Conservation (phyloP, 208 protist species). For the Wallacemonas collosoma region DNA sequence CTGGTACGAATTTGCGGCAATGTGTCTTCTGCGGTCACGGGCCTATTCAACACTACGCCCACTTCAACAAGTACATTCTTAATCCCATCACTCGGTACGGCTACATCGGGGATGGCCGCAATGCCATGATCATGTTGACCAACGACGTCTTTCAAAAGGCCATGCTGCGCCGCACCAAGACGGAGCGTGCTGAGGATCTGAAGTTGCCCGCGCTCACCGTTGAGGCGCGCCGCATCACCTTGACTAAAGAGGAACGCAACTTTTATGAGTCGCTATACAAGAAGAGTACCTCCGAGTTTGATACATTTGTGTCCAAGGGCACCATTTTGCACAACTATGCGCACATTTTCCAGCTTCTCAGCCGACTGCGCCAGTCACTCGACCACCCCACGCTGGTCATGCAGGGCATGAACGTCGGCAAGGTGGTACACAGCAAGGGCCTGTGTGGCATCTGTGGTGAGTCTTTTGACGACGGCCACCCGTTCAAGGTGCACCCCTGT, state of each 20-base stretch:
- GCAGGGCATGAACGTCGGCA: slow-evolving; percentile 67
- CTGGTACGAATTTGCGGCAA: slow-evolving; percentile 62
- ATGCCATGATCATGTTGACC: slow-evolving; percentile 85
- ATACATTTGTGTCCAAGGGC: slow-evolving; percentile 90
- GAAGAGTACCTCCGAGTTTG: slow-evolving; percentile 86
- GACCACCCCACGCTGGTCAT: slow-evolving; percentile 91
- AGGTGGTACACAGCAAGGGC: slow-evolving; percentile 61
- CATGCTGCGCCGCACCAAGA: slow-evolving; percentile 93
- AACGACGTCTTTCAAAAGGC: slow-evolving; percentile 87
- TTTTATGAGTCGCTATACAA: slow-evolving; percentile 95
- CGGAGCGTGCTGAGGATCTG: slow-evolving; percentile 81
- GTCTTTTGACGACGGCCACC: slow-evolving; percentile 48
- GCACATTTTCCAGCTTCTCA: slow-evolving; percentile 94
- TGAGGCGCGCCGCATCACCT: slow-evolving; percentile 51
- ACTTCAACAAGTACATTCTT: slow-evolving; percentile 93
- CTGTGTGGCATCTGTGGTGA: slow-evolving; percentile 89
- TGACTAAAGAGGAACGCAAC: slow-evolving; percentile 83
- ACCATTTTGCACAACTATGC: slow-evolving; percentile 95
- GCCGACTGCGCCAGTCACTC: slow-evolving; percentile 89
- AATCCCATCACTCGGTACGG: slow-evolving; percentile 95
- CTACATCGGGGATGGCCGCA: slow-evolving; percentile 89
- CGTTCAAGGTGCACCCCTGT: slow-evolving; percentile 73
- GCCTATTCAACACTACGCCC: slow-evolving; percentile 91
- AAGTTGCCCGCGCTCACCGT: slow-evolving; percentile 75
- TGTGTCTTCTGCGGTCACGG: slow-evolving; percentile 93